Evolutionary conservation across 371 early-diverging fungal genomes (phyloP).

Genomic region (Mucor velutinosus): DNA sequence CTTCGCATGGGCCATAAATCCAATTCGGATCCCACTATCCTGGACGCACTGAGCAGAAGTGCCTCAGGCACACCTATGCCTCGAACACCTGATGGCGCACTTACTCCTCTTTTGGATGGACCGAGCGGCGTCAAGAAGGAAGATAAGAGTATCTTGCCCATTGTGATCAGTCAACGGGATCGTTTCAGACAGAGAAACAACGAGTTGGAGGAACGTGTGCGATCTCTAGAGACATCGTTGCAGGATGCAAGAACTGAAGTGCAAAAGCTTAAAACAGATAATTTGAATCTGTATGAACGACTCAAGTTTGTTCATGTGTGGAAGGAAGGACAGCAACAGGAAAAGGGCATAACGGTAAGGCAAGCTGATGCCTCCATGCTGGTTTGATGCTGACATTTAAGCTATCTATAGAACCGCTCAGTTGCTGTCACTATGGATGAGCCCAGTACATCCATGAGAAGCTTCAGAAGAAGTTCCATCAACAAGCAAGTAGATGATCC

Average conservation of each 20-base stretch:
- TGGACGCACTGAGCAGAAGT: conserved; percentile 20
- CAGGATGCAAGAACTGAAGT: conserved; percentile 70
- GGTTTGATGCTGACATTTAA: neutral
- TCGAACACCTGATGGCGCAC: conserved; percentile 20
- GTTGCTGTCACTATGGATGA: conserved; percentile 26
- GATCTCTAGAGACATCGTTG: conserved; percentile 56
- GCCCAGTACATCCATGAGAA: conserved; percentile 5
- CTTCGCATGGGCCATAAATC: conserved; percentile 48
- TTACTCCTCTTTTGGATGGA: conserved; percentile 16
- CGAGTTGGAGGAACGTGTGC: conserved; percentile 80
- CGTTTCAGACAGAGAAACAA: conserved; percentile 83
- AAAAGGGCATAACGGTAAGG: conserved; percentile 29
- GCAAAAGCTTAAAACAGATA: conserved; percentile 74
- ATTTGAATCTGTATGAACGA: conserved; percentile 85
- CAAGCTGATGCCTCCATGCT: too few relatives aligned
- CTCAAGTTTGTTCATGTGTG: conserved; percentile 69
- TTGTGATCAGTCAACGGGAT: conserved; percentile 89
- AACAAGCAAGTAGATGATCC: conserved; percentile 42
- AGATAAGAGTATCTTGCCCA: conserved; percentile 72
- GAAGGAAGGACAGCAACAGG: conserved; percentile 45
- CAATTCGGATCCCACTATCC: conserved; percentile 2
- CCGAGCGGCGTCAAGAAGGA: conserved; percentile 27
- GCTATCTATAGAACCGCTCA: conserved; percentile 16
- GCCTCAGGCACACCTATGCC: conserved; percentile 22
- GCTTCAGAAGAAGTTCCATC: conserved; percentile 16